A percentile compares a stretch with the other conserved stretches of the same genome.
Evolutionary conservation across 441 rosid species (phyloP).

Genomic region (Eruca vesicaria): DNA sequence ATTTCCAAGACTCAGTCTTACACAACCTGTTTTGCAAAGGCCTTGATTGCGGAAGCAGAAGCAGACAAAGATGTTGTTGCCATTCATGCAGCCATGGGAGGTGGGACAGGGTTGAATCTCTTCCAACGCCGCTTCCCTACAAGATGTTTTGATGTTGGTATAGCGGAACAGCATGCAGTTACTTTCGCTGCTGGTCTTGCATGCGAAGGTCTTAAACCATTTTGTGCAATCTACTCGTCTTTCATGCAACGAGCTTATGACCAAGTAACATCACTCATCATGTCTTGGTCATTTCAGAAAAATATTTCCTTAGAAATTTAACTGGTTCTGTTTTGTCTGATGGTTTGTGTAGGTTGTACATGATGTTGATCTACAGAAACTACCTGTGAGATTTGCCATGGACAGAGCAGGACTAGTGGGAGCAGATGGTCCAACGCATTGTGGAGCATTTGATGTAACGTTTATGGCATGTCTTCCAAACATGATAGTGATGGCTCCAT

Average conservation of each 20-base stretch:
- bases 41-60: constrained; percentile 85
- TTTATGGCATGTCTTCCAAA: constrained; percentile 97
- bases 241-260: constrained; percentile 92
- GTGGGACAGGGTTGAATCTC: constrained; percentile 77
- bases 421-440: constrained; percentile 95
- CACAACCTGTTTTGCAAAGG: constrained; percentile 78
- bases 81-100: constrained; percentile 96
- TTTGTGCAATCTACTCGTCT: constrained; percentile 82
- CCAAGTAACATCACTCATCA: constrained; percentile 15
- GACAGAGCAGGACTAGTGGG: constrained; percentile 96
- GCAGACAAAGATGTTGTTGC: constrained; percentile 69
- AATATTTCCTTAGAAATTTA: background rate
- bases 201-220: constrained; percentile 83
- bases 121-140: constrained; percentile 71
- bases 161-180: constrained; percentile 94
- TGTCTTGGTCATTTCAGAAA: no score
- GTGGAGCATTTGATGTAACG: constrained; percentile 90
- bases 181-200: constrained; percentile 91
- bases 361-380: constrained; percentile 89
- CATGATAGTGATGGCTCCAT: constrained; percentile 97
- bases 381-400: constrained; percentile 95
- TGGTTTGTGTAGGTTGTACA: constrained; percentile 66
- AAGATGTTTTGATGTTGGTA: constrained; percentile 83
- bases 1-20: constrained; percentile 48
- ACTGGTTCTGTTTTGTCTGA: background rate